Conservation (phyloP, 1,284 basidiomycete genomes). For the Papiliotrema flavescens region DNA sequence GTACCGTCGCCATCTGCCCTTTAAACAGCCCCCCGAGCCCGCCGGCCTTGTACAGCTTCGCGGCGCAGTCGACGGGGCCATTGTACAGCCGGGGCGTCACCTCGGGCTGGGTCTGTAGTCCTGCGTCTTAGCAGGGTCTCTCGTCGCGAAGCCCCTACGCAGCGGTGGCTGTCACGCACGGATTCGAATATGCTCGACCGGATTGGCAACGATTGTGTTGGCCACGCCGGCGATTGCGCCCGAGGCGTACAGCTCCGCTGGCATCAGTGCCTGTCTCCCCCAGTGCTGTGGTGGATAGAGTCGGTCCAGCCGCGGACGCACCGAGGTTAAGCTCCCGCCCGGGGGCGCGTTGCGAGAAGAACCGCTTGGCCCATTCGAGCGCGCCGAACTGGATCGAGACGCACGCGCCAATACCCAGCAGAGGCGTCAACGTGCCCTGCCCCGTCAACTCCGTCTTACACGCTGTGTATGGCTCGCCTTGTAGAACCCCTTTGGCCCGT, state of each 20-base stretch:
- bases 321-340: conserved; percentile 32
- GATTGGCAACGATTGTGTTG: conserved; percentile 88
- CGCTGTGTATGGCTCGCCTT: conserved; percentile 59
- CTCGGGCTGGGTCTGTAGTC: conserved; percentile 81
- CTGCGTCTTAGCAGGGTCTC: conserved; percentile 46
- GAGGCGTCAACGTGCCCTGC: conserved; percentile 86
- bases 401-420: conserved; percentile 83
- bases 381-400: conserved; percentile 97
- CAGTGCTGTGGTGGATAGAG: neutral
- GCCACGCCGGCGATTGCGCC: conserved; percentile 84
- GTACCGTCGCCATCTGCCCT: conserved; percentile 84
- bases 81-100: conserved; percentile 62
- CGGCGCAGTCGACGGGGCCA: conserved; percentile 82
- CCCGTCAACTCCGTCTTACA: neutral
- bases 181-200: conserved; percentile 97
- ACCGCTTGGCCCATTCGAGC: conserved; percentile 84
- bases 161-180: conserved; percentile 56
- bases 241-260: conserved; percentile 67
- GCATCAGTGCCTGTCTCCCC: neutral
- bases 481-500: conserved; percentile 93
- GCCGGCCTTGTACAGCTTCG: conserved; percentile 64
- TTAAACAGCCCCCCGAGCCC: conserved; percentile 87
- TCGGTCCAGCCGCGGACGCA: conserved; percentile 6
- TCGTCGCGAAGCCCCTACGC: neutral
- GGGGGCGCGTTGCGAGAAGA: conserved; percentile 53